These are phyloP conservation scores for Daldinia vernicosa DNA, from an alignment of 495 filamentous ascomycete genomes.

Conservation along the genomic window DNA sequence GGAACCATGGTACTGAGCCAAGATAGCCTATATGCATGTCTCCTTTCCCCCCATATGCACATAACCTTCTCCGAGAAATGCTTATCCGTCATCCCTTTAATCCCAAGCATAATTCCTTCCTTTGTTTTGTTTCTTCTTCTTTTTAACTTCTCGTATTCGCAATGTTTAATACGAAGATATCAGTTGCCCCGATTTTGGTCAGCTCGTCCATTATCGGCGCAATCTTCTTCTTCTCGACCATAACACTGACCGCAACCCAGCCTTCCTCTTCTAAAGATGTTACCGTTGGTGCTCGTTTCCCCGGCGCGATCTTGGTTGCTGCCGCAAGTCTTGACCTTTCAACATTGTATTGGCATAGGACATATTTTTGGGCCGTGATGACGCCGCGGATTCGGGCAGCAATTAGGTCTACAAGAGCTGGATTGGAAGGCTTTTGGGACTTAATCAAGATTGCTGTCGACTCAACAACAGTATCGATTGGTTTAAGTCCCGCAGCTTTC, in stretches of 20 bases:
- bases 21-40: background rate
- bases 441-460: conserved; percentile 91
- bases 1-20: conserved; percentile 4
- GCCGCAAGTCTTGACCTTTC: conserved; percentile 68
- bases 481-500: conserved; percentile 94
- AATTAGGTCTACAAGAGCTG: conserved; percentile 79
- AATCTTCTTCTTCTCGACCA: conserved; percentile 92
- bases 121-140: background rate
- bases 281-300: conserved; percentile 92
- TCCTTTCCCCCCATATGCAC: conserved; percentile 4
- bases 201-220: conserved; percentile 93
- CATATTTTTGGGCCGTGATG: conserved; percentile 93
- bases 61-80: background rate
- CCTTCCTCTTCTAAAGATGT: conserved; percentile 84
- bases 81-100: background rate
- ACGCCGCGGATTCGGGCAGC: conserved; percentile 86
- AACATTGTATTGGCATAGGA: conserved; percentile 97
- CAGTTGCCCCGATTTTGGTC: conserved; percentile 78
- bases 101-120: background rate
- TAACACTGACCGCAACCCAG: conserved; percentile 92
- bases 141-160: conserved; percentile 73
- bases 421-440: conserved; percentile 84
- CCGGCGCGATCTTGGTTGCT: conserved; percentile 85
- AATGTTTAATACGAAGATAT: conserved; percentile 89
- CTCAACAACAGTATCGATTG: conserved; percentile 91